phyloP scores from a whole-genome alignment of 202 grass and related monocot genomes.

The Carex arenaria region DNA sequence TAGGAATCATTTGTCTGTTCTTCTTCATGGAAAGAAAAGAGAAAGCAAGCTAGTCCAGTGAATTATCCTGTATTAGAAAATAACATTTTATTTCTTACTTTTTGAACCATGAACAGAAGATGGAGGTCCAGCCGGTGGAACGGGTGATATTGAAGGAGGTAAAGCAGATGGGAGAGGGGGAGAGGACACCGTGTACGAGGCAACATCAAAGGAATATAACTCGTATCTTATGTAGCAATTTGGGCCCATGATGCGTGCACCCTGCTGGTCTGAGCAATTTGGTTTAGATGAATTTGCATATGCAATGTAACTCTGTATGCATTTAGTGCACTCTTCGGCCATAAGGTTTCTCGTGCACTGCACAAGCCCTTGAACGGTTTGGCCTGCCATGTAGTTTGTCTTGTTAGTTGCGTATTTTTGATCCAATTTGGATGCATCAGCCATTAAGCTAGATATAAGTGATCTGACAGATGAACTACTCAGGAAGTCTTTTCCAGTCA shows the following conservation, averaged over 20 bases:
- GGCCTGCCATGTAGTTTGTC: neutral
- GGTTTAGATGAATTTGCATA: neutral
- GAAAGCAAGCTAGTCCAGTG: too few species aligned
- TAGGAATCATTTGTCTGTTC: too few species aligned
- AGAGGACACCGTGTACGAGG: neutral
- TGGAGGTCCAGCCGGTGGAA: too few species aligned
- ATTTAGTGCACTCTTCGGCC: neutral
- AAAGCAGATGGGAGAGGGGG: neutral
- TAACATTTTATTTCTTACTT: neutral
- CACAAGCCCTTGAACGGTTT: slow-evolving; percentile 31
- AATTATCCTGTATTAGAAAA: too few species aligned
- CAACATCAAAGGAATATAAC: neutral
- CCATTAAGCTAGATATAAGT: slow-evolving; percentile 23
- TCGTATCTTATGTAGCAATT: slow-evolving; percentile 2
- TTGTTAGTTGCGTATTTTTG: neutral
- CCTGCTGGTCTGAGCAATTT: neutral
- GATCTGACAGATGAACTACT: neutral
- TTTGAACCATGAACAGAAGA: neutral
- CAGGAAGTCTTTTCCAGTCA: neutral
- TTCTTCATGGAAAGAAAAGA: too few species aligned
- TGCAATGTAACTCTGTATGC: neutral
- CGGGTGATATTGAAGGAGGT: neutral
- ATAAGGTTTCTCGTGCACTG: slow-evolving; percentile 52
- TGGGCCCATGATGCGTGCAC: neutral
- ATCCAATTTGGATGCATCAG: neutral